A percentile compares a stretch with the other conserved stretches of the same genome.
These are phyloP conservation scores for Aspergillus wentii DNA, from an alignment of 495 filamentous ascomycete genomes.

Conservation along the genomic window DNA sequence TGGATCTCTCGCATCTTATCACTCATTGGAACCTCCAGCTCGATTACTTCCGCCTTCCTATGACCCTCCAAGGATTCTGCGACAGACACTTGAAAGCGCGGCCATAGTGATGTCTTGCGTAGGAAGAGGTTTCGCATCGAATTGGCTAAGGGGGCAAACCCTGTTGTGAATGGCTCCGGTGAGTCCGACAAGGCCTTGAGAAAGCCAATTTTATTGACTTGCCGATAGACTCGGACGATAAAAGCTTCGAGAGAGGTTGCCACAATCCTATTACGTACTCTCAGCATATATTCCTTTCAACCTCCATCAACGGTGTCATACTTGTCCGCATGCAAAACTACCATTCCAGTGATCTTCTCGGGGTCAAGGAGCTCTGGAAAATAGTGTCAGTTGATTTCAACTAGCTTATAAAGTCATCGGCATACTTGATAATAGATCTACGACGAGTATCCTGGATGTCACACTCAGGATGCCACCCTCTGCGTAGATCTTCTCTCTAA, in stretches of 20 bases:
- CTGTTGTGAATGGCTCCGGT: slow-evolving; percentile 85
- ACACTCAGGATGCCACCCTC: slow-evolving; percentile 92
- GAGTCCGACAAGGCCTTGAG: slow-evolving; percentile 95
- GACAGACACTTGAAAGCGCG: slow-evolving; percentile 89
- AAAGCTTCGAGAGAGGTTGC: slow-evolving; percentile 93
- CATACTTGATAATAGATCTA: slow-evolving; percentile 78
- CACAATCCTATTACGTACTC: slow-evolving; percentile 49
- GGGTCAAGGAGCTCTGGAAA: slow-evolving; percentile 62
- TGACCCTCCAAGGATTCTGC: slow-evolving; percentile 83
- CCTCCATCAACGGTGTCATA: slow-evolving; percentile 15
- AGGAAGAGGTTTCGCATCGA: slow-evolving; percentile 94
- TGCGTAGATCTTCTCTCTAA: slow-evolving; percentile 81
- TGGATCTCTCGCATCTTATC: slow-evolving; percentile 91
- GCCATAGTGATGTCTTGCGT: slow-evolving; percentile 84
- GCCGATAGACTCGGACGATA: slow-evolving; percentile 87
- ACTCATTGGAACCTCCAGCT: slow-evolving; percentile 95
- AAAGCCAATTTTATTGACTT: slow-evolving; percentile 89
- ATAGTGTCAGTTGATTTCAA: slow-evolving; percentile 12
- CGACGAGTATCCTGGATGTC: slow-evolving; percentile 90
- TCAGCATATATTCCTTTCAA: slow-evolving; percentile 7
- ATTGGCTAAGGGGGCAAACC: slow-evolving; percentile 82
- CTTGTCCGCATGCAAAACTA: slow-evolving; percentile 86
- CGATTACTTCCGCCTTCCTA: slow-evolving; percentile 94
- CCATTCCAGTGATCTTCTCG: slow-evolving; percentile 79
- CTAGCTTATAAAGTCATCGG: not conserved